phyloP scores from a whole-genome alignment of 306 rosid genomes.

The Prunus kanzakura region DNA sequence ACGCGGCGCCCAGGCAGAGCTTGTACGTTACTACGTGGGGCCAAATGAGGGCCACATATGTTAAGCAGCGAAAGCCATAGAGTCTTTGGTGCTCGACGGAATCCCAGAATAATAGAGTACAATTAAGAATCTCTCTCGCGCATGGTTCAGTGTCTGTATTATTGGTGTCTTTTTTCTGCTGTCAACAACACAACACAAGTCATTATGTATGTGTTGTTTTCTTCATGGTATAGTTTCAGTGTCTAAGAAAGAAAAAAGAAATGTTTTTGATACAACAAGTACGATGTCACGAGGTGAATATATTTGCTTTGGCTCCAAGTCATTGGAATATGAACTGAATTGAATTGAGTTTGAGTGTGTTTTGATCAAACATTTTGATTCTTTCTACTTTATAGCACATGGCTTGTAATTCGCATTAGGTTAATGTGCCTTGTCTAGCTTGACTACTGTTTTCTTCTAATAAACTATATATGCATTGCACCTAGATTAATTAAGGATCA shows the following conservation, averaged over 20 bases:
- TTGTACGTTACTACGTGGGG: not conserved
- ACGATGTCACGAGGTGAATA: not conserved
- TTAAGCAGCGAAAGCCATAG: not conserved
- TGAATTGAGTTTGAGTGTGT: not conserved
- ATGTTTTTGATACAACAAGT: not conserved
- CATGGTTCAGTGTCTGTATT: not conserved
- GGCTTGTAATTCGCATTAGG: not conserved
- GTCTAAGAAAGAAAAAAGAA: no score
- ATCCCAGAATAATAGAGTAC: not conserved
- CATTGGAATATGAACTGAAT: not conserved
- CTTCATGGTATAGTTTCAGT: no score
- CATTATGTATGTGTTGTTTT: no score
- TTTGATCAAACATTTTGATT: constrained; percentile 13
- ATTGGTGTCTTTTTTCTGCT: not conserved
- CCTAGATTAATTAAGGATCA: not conserved
- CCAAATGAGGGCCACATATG: not conserved
- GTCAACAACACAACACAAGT: not conserved
- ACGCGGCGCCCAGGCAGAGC: constrained; percentile 12
- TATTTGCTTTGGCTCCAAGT: not conserved
- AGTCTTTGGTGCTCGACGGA: constrained; percentile 14
- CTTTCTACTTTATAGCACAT: constrained; percentile 9
- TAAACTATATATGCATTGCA: not conserved
- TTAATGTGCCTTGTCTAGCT: not conserved
- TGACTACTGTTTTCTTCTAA: not conserved
- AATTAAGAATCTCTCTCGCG: not conserved